phyloP scores from a whole-genome alignment of 768 basidiomycete species.

The Phlebiopsis gigantea region DNA sequence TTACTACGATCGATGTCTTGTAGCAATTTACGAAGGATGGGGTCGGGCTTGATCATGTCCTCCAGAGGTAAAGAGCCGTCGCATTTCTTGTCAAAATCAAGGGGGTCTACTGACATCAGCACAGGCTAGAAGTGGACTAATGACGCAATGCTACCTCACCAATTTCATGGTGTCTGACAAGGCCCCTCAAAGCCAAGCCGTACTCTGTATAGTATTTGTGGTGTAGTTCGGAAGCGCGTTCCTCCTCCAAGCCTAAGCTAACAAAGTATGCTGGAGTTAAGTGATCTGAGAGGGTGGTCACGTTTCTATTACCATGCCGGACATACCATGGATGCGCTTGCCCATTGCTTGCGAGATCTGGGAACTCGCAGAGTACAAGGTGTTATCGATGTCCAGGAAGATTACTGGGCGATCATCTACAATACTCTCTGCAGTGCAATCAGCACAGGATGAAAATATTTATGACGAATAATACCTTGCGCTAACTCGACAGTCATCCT shows the following conservation, averaged over 20 bases:
- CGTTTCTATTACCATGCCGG: background rate
- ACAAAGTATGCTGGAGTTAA: constrained; percentile 62
- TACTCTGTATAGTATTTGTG: constrained; percentile 73
- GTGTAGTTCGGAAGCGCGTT: constrained; percentile 67
- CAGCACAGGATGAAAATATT: no score
- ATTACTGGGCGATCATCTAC: constrained; percentile 55
- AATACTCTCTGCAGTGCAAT: background rate
- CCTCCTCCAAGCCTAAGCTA: constrained; percentile 57
- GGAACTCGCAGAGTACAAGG: constrained; percentile 72
- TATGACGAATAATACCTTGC: background rate
- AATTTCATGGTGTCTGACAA: constrained; percentile 70
- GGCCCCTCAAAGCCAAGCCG: constrained; percentile 76
- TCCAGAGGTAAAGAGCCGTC: constrained; percentile 83
- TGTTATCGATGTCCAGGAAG: constrained; percentile 88
- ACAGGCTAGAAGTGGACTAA: background rate
- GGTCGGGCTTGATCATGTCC: constrained; percentile 65
- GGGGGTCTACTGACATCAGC: constrained; percentile 50
- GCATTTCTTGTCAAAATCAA: constrained; percentile 82
- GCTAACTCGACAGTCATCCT: constrained; percentile 1
- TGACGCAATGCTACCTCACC: constrained; percentile 35
- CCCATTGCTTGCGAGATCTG: constrained; percentile 79
- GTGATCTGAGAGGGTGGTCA: background rate
- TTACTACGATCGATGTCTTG: constrained; percentile 76
- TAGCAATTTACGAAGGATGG: constrained; percentile 57
- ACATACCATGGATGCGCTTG: constrained; percentile 66